These are phyloP conservation scores for Aspergillus saccharolyticus DNA, from an alignment of 495 filamentous ascomycete species.

Conservation along the genomic window DNA sequence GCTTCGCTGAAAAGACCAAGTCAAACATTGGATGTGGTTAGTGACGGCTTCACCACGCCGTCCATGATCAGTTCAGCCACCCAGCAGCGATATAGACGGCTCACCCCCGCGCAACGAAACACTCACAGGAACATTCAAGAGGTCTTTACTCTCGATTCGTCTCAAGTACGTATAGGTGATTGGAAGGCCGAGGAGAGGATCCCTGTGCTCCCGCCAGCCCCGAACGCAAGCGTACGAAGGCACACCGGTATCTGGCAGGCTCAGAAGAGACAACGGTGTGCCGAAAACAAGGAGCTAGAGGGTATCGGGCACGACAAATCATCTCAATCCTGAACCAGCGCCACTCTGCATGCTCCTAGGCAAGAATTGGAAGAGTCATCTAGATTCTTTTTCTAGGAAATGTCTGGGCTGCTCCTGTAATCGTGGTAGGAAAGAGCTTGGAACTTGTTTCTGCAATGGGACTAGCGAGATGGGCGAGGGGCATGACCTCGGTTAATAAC, in stretches of 20 bases:
- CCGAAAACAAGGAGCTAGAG: background rate
- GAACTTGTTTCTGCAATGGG: background rate
- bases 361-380: no score
- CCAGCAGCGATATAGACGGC: constrained; percentile 1
- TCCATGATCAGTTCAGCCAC: background rate
- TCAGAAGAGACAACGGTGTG: background rate
- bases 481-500: background rate
- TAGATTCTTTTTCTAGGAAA: background rate
- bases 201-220: constrained; percentile 12
- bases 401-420: no score
- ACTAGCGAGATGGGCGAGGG: background rate
- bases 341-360: no score
- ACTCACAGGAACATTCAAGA: constrained; percentile 9
- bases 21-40: background rate
- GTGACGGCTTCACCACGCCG: background rate
- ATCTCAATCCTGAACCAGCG: no score
- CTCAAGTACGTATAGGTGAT: background rate
- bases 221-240: constrained; percentile 11
- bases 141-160: constrained; percentile 9
- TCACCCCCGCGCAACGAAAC: background rate
- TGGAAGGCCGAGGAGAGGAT: background rate
- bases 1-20: background rate
- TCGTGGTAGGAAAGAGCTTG: no score
- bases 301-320: background rate
- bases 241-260: background rate